Evolutionary conservation across 176 grass and related monocot species (phyloP).

Genomic region (Oryza coarctata): DNA sequence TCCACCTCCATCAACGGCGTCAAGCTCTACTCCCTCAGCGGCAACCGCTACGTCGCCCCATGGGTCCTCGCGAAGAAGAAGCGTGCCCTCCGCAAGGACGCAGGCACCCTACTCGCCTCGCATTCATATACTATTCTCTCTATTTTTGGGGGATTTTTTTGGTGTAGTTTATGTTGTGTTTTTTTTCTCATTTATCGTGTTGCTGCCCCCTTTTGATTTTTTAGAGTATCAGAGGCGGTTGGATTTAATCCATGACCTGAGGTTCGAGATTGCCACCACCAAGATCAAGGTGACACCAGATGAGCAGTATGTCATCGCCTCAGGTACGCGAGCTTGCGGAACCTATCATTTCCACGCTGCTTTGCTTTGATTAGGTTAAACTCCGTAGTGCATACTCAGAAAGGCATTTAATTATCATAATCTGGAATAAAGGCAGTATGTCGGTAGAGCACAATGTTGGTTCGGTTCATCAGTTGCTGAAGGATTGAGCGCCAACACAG

Average conservation of each 20-base stretch:
- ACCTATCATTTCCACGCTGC: background rate
- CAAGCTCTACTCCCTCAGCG: constrained; percentile 71
- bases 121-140: background rate
- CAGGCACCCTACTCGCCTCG: constrained; percentile 28
- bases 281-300: constrained; percentile 74
- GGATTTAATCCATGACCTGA: constrained; percentile 88
- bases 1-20: constrained; percentile 81
- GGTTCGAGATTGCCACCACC: constrained; percentile 74
- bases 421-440: background rate
- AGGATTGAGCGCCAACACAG: background rate
- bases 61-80: constrained; percentile 76
- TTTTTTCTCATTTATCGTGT: background rate
- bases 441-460: background rate
- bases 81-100: constrained; percentile 66
- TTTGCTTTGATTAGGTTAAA: background rate
- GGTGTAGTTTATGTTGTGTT: background rate
- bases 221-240: constrained; percentile 70
- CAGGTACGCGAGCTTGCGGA: constrained; percentile 45
- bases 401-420: background rate
- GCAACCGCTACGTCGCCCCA: constrained; percentile 51
- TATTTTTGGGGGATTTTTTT: background rate
- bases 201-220: constrained; percentile 10
- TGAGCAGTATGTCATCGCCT: constrained; percentile 76
- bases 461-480: background rate
- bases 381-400: background rate